Evolutionary conservation across 768 basidiomycete genomes (phyloP).

Genomic region (Cystofilobasidium capitatum): DNA sequence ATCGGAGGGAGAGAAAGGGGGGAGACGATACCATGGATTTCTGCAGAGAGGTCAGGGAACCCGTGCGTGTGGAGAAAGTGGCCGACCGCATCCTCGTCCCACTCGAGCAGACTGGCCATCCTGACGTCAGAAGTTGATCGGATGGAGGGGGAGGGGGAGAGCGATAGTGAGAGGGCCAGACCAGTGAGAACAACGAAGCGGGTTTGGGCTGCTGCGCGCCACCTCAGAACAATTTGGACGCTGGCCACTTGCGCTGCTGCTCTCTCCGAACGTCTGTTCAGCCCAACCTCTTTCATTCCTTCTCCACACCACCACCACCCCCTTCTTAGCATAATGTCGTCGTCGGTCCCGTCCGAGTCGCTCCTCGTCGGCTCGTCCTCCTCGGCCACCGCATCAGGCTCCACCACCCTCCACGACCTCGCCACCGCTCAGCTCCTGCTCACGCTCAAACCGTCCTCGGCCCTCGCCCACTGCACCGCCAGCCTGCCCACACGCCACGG

Average conservation of each 20-base stretch:
- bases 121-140: neutral
- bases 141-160: neutral
- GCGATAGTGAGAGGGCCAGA: too few relatives aligned
- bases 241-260: too few relatives aligned
- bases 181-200: too few relatives aligned
- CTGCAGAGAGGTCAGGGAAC: neutral
- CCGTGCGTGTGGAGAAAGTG: conserved; percentile 13
- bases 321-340: too few relatives aligned
- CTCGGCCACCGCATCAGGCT: conserved; percentile 21
- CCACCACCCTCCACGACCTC: conserved; percentile 27
- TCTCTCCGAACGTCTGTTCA: too few relatives aligned
- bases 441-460: conserved; percentile 79
- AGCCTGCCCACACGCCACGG: conserved; percentile 58
- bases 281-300: neutral
- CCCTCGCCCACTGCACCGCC: conserved; percentile 56
- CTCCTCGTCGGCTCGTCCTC: conserved; percentile 24
- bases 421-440: conserved; percentile 57
- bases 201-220: too few relatives aligned
- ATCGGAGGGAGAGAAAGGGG: neutral
- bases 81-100: conserved; percentile 20
- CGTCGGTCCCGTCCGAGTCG: conserved; percentile 12
- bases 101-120: conserved; percentile 17
- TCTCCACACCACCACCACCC: neutral
- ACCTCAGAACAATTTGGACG: too few relatives aligned
- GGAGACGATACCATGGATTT: conserved; percentile 11